Evolutionary conservation across 2,329 filamentous ascomycete species (phyloP).

Genomic region (Tolypocladium album): DNA sequence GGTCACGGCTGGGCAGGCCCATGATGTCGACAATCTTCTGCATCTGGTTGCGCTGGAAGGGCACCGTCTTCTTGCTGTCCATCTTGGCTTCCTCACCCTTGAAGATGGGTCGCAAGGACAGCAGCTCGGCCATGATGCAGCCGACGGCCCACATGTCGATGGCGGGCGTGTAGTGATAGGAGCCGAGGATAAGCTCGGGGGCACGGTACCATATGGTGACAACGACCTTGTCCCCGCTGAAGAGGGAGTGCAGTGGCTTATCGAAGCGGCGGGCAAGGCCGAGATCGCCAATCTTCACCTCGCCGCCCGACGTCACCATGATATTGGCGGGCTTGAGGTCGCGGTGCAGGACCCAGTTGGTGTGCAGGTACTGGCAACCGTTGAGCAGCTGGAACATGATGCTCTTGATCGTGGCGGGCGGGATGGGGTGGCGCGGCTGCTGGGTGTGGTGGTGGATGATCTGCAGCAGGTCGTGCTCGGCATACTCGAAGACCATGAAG

Average conservation of each 20-base stretch:
- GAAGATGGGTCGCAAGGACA: slow-evolving; percentile 88
- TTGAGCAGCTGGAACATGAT: slow-evolving; percentile 95
- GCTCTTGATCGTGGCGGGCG: slow-evolving; percentile 78
- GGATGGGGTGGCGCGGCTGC: slow-evolving; percentile 77
- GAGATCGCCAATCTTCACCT: slow-evolving; percentile 90
- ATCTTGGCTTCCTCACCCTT: slow-evolving; percentile 99
- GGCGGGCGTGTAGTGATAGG: slow-evolving; percentile 91
- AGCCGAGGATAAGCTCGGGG: slow-evolving; percentile 83
- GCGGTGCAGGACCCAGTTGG: slow-evolving; percentile 93
- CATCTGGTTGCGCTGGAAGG: slow-evolving; percentile 98
- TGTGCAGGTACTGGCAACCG: slow-evolving; percentile 87
- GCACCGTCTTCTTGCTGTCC: slow-evolving; percentile 95
- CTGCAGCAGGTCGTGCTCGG: slow-evolving; percentile 91
- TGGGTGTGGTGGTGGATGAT: slow-evolving; percentile 98
- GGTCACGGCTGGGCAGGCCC: slow-evolving; percentile 77
- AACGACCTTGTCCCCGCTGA: slow-evolving; percentile 92
- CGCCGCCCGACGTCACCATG: slow-evolving; percentile 85
- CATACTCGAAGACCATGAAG: slow-evolving; percentile 99
- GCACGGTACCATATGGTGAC: slow-evolving; percentile 99
- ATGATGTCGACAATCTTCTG: slow-evolving; percentile 97
- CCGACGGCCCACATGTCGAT: slow-evolving; percentile 97
- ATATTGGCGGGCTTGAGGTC: slow-evolving; percentile 98
- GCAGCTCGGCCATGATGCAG: slow-evolving; percentile 91
- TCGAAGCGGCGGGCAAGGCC: slow-evolving; percentile 87
- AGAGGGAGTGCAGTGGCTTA: slow-evolving; percentile 85